These are phyloP conservation scores for Gossypium herbaceum DNA, from an alignment of 345 rosid genomes.

Conservation along the genomic window DNA sequence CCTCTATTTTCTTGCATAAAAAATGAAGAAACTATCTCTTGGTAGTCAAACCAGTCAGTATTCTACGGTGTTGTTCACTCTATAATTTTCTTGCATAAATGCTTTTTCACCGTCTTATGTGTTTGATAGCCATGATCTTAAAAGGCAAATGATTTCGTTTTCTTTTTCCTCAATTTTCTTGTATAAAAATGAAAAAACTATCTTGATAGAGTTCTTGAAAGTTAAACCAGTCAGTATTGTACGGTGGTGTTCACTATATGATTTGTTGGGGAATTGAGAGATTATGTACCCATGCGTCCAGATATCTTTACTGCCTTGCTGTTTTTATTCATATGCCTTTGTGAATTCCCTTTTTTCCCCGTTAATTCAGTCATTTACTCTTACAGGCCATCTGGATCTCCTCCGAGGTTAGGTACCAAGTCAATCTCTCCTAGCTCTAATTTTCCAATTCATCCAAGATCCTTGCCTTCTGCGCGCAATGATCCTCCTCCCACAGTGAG, in stretches of 20 bases:
- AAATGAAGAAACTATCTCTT: no score
- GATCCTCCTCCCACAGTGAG: conserved; percentile 23
- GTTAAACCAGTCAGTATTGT: background rate
- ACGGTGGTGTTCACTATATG: background rate
- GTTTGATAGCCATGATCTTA: no score
- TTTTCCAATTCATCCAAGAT: conserved; percentile 28
- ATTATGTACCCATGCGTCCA: background rate
- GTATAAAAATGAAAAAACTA: background rate
- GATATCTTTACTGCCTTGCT: background rate
- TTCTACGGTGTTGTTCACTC: no score
- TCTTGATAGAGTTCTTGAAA: background rate
- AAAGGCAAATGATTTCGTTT: no score
- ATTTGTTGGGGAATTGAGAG: background rate
- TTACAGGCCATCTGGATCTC: conserved; percentile 44
- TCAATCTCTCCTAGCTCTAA: conserved; percentile 28
- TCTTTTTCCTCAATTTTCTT: background rate
- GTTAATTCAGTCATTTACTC: conserved; percentile 17
- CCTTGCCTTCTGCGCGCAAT: conserved; percentile 16
- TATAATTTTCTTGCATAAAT: no score
- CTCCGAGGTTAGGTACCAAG: conserved; percentile 38
- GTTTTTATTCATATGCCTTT: background rate
- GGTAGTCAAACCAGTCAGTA: no score
- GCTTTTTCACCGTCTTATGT: no score
- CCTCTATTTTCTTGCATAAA: background rate
- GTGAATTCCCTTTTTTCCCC: background rate